phyloP scores from a whole-genome alignment of 805 yeast genomes.

The Cyberlindnera nakhonratchasimensis region DNA sequence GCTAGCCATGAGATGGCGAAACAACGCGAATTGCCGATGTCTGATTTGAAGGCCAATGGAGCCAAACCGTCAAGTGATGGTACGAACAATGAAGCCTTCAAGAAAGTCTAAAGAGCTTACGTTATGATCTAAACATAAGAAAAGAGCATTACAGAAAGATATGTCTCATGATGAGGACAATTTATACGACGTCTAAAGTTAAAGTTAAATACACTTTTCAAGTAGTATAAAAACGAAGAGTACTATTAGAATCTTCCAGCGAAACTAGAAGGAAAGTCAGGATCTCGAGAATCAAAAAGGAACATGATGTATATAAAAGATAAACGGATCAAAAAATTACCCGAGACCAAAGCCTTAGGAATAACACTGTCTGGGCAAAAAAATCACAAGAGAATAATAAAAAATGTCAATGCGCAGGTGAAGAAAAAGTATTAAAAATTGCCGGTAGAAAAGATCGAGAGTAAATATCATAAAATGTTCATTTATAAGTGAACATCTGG shows the following conservation, averaged over 20 bases:
- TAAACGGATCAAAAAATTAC: neutral
- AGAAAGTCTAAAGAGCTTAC: neutral
- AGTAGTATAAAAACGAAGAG: neutral
- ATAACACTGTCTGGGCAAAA: neutral
- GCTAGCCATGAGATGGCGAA: neutral
- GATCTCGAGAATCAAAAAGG: neutral
- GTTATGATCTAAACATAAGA: neutral
- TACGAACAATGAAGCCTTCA: neutral
- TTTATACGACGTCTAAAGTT: too few species aligned
- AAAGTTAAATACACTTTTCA: neutral
- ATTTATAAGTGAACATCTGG: neutral
- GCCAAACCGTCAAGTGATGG: neutral
- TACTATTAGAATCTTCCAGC: neutral
- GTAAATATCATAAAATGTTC: neutral
- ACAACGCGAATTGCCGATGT: neutral
- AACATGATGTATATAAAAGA: neutral
- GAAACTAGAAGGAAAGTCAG: neutral
- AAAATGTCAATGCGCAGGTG: constrained; percentile 5
- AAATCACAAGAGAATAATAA: constrained; percentile 4
- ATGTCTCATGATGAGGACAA: too few species aligned
- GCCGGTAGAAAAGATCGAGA: neutral
- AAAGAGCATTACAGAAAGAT: neutral
- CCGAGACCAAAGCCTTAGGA: neutral
- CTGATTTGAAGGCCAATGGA: neutral
- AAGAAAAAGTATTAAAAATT: neutral